These are phyloP conservation scores for Colletotrichum tamarilloi DNA, from an alignment of 2,329 filamentous ascomycete genomes.

Conservation along the genomic window DNA sequence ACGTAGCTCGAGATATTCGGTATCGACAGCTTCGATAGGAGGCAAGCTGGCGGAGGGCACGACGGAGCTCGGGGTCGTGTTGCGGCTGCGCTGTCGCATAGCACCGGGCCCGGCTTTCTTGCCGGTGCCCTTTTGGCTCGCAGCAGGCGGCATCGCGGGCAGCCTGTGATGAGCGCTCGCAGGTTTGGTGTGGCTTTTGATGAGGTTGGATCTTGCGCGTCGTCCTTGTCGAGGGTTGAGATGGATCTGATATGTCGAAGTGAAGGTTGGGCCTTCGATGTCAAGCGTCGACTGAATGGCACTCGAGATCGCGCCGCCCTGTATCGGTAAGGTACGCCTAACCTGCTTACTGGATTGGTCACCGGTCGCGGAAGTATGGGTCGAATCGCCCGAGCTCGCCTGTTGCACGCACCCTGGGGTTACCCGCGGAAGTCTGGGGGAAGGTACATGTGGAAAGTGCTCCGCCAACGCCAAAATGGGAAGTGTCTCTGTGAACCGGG, in stretches of 20 bases:
- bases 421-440: conserved; percentile 17
- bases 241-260: conserved; percentile 25
- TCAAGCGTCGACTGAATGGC: conserved; percentile 16
- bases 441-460: conserved; percentile 7
- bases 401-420: conserved; percentile 16
- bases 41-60: conserved; percentile 63
- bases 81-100: conserved; percentile 78
- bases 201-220: conserved; percentile 17
- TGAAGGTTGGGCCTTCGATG: conserved; percentile 12
- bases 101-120: conserved; percentile 72
- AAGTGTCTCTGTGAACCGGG: background rate
- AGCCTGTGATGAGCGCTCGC: background rate
- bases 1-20: conserved; percentile 74
- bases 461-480: background rate
- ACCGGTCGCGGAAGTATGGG: conserved; percentile 23
- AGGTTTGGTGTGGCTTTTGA: conserved; percentile 3
- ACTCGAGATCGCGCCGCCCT: conserved; percentile 28
- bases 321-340: conserved; percentile 14
- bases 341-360: conserved; percentile 33
- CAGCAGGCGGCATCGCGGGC: conserved; percentile 64
- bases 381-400: conserved; percentile 15
- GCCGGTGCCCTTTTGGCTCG: conserved; percentile 71
- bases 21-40: conserved; percentile 65
- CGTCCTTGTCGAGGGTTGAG: conserved; percentile 13
- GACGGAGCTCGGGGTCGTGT: conserved; percentile 77